Evolutionary conservation across 2,329 filamentous ascomycete species (phyloP).

Genomic region (Neonectria faginata): DNA sequence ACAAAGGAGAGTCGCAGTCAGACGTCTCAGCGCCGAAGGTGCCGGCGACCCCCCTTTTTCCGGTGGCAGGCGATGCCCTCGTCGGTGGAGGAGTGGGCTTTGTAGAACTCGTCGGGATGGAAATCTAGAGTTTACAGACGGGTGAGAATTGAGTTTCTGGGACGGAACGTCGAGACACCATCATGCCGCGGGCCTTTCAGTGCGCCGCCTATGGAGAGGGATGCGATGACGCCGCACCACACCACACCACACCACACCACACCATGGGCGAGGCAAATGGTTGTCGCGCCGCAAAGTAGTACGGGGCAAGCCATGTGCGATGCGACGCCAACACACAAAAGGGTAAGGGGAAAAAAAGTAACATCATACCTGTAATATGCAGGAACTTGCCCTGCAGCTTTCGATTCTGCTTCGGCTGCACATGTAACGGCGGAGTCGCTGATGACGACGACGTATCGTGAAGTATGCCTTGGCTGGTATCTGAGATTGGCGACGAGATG

Average conservation of each 20-base stretch:
- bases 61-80: slow-evolving; percentile 81
- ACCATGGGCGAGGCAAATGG: slow-evolving; percentile 9
- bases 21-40: slow-evolving; percentile 86
- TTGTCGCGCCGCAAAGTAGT: slow-evolving; percentile 4
- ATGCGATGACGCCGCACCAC: slow-evolving; percentile 10
- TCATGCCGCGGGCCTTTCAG: slow-evolving; percentile 10
- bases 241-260: slow-evolving; percentile 1
- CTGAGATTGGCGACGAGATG: slow-evolving; percentile 40
- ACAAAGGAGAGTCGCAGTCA: slow-evolving; percentile 86
- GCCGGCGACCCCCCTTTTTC: slow-evolving; percentile 81
- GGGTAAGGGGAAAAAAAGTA: not conserved
- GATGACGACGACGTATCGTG: slow-evolving; percentile 25
- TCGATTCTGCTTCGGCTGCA: slow-evolving; percentile 47
- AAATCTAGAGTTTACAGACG: slow-evolving; percentile 71
- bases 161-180: slow-evolving; percentile 29
- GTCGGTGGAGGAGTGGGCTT: slow-evolving; percentile 77
- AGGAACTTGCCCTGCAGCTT: slow-evolving; percentile 81
- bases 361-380: slow-evolving; percentile 82
- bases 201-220: not conserved
- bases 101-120: slow-evolving; percentile 91
- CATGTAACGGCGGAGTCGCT: slow-evolving; percentile 30
- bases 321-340: not conserved
- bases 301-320: slow-evolving; percentile 3
- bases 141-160: slow-evolving; percentile 26
- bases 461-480: slow-evolving; percentile 37